A percentile compares a stretch with the other conserved stretches of the same genome.
These are phyloP conservation scores for Candida adriatica DNA, from an alignment of 805 yeast species.

Conservation along the genomic window DNA sequence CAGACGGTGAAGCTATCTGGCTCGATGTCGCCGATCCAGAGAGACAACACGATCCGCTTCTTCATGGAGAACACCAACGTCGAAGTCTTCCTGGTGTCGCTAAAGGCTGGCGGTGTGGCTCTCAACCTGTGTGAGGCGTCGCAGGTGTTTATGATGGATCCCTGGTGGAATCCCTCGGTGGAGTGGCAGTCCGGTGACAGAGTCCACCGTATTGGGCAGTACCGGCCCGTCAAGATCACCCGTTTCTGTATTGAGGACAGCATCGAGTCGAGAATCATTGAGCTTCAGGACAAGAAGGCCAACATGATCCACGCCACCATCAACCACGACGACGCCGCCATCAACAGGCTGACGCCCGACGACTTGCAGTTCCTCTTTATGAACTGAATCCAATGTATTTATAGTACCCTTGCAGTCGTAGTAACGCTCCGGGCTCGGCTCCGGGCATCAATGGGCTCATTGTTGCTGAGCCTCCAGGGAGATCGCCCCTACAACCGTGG, in stretches of 20 bases:
- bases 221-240: conserved; percentile 87
- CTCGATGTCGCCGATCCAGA: conserved; percentile 91
- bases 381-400: no score
- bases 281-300: conserved; percentile 94
- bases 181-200: conserved; percentile 99
- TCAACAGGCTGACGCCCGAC: conserved; percentile 81
- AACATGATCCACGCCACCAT: conserved; percentile 97
- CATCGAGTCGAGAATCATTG: conserved; percentile 92
- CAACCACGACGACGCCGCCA: conserved; percentile 87
- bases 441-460: no score
- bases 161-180: conserved; percentile 99
- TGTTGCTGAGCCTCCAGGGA: no score
- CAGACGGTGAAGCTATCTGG: conserved; percentile 93
- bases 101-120: conserved; percentile 99
- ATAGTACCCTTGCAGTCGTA: no score
- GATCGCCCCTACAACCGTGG: no score
- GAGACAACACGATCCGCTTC: conserved; percentile 84
- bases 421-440: no score
- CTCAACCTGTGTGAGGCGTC: conserved; percentile 94
- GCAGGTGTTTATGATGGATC: conserved; percentile 91
- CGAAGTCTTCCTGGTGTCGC: conserved; percentile 88
- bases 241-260: conserved; percentile 94
- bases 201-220: conserved; percentile 96
- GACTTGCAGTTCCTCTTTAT: conserved; percentile 92
- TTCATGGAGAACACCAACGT: conserved; percentile 91